phyloP scores from a whole-genome alignment of 257 asterid genomes.

The Solanum sitiens region DNA sequence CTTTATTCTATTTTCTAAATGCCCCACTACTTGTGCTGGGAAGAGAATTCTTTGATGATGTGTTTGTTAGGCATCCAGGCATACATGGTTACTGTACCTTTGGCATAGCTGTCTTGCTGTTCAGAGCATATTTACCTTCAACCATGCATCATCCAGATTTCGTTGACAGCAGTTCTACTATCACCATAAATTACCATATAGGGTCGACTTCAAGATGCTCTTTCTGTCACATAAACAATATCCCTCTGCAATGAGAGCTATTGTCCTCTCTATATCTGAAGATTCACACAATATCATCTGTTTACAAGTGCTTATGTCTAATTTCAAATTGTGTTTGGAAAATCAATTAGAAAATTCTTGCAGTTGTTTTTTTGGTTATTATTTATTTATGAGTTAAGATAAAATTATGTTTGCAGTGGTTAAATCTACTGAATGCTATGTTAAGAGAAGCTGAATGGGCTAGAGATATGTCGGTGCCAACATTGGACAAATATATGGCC shows the following conservation, averaged over 20 bases:
- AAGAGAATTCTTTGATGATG: neutral
- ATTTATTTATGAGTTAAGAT: neutral
- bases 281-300: neutral
- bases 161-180: neutral
- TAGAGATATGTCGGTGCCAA: constrained; percentile 24
- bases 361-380: neutral
- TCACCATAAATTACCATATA: neutral
- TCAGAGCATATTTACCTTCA: neutral
- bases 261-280: neutral
- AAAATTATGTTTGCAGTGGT: constrained; percentile 58
- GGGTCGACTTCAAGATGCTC: neutral
- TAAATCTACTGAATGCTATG: constrained; percentile 56
- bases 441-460: constrained; percentile 80
- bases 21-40: neutral
- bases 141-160: neutral
- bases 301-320: neutral
- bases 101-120: neutral
- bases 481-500: constrained; percentile 63
- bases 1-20: neutral
- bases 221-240: neutral
- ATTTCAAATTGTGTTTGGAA: neutral
- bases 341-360: neutral
- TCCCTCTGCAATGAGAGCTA: neutral
- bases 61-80: neutral
- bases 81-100: neutral